Percentiles rank a stretch among this genome's conserved stretches.
Conservation (phyloP, 2,329 filamentous ascomycete species). For the Scedosporium boydii region DNA sequence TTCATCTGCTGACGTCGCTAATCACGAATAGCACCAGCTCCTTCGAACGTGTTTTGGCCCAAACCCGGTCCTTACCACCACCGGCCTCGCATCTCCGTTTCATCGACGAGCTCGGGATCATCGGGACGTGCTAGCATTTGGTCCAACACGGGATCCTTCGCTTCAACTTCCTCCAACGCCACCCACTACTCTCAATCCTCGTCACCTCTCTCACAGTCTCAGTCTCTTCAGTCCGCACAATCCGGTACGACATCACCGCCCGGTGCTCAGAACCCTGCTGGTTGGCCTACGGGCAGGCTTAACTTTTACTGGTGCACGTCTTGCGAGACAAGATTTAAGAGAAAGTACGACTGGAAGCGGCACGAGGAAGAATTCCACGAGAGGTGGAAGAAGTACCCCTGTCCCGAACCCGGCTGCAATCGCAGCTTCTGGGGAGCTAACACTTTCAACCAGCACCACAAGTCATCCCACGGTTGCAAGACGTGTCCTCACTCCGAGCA, state of each 20-base stretch:
- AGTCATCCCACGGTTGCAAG: constrained; percentile 54
- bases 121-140: constrained; percentile 38
- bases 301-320: constrained; percentile 49
- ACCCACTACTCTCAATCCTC: constrained; percentile 24
- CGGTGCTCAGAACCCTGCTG: not conserved
- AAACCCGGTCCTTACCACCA: constrained; percentile 10
- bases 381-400: constrained; percentile 58
- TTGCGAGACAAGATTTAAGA: constrained; percentile 56
- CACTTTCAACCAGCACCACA: constrained; percentile 60
- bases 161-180: constrained; percentile 16
- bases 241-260: constrained; percentile 15
- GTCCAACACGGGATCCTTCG: constrained; percentile 24
- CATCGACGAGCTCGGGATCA: constrained; percentile 39
- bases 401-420: constrained; percentile 53
- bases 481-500: constrained; percentile 57
- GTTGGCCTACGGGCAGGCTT: constrained; percentile 16
- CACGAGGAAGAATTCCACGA: constrained; percentile 64
- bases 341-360: constrained; percentile 60
- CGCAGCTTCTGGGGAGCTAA: constrained; percentile 60
- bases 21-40: not conserved
- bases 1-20: not conserved
- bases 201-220: constrained; percentile 26
- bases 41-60: not conserved
- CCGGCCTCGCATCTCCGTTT: constrained; percentile 35
- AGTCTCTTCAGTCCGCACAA: constrained; percentile 20